These are phyloP conservation scores for Mortierella alpina DNA, from an alignment of 192 early-diverging fungal genomes.

Conservation along the genomic window DNA sequence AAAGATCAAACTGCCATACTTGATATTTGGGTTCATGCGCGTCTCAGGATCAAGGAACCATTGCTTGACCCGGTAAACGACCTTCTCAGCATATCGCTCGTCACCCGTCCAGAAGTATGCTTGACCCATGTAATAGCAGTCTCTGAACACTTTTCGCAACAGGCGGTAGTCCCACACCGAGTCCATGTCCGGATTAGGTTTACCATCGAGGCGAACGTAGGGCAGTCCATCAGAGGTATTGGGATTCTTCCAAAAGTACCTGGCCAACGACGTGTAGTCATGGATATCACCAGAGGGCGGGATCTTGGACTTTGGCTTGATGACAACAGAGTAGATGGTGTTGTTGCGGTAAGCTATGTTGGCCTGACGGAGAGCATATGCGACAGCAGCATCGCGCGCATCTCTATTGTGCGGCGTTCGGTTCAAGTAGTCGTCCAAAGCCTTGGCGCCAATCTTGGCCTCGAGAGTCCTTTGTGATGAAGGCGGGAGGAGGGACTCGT, in stretches of 20 bases:
- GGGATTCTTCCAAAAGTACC: constrained; percentile 68
- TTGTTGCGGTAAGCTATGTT: constrained; percentile 49
- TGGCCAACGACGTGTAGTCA: constrained; percentile 68
- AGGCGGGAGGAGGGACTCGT: constrained; percentile 18
- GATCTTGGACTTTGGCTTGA: constrained; percentile 51
- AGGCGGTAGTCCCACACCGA: constrained; percentile 54
- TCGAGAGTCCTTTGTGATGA: constrained; percentile 21
- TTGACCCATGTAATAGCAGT: constrained; percentile 57
- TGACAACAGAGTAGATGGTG: constrained; percentile 62
- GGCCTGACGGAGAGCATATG: constrained; percentile 40
- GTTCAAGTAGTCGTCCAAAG: constrained; percentile 14
- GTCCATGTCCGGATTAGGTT: constrained; percentile 65
- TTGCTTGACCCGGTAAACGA: constrained; percentile 50
- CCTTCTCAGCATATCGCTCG: constrained; percentile 60
- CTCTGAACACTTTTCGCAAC: constrained; percentile 52
- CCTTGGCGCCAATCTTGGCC: constrained; percentile 12
- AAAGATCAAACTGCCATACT: constrained; percentile 62
- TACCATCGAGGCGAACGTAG: constrained; percentile 61
- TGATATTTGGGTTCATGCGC: constrained; percentile 71
- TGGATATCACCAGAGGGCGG: constrained; percentile 62
- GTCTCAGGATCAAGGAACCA: constrained; percentile 69
- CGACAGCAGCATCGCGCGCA: constrained; percentile 12
- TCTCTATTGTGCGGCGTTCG: background rate
- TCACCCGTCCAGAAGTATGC: constrained; percentile 67
- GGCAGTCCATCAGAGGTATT: constrained; percentile 51